Base-by-base conservation (phyloP, 2,329 filamentous ascomycete genomes). In the Aspergillus piperis region DNA sequence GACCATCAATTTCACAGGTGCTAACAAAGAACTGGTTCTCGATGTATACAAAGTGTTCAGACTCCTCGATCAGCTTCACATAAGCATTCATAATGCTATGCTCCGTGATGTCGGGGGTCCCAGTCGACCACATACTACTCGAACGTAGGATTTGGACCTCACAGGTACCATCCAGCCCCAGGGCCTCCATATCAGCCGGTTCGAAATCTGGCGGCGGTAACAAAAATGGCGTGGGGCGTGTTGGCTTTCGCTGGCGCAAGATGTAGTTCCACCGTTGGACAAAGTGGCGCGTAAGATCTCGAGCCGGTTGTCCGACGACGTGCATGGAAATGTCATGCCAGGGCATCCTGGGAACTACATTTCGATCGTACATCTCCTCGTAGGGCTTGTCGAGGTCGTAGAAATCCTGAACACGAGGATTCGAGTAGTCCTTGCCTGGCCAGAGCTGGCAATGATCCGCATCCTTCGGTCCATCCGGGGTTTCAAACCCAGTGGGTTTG, bases 241-340 rank as follows among this genome's bases (percentile, higher is more conserved):
- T 96, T 5, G 95, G 92, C 70, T 96, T 96, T 60, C 95, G 88
- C 63, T 96, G 93, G 56, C 95, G 89, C 52, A 96, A 85, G 42
- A 99, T 88, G 68, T 98, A 98, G 75, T 98, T 98, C 95, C 95
- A 99, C 62, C 95, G 86, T 76, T 99, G 95, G 4, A 98, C 92
- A 71, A 99, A 99, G 76, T 98, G 95, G 21, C 95, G 87, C 2
- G 93, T 97, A 63, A 98, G 81, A 78, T 99, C 95, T 66, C 95
- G 86, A 11, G 95, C 94, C 2, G 95, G 95, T 74, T 98, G 95
- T 3, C 95, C 95, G 47, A 98, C 92, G 44, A 99, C 89, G 76
- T 98, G 95, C 95, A 99, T 98, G 2, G 90, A 88, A 63, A 99
- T 92, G 75, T 99, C 95, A 71, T 99, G 95, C 95, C 95, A 99